A percentile compares a stretch with the other conserved stretches of the same genome.
Evolutionary conservation across 495 filamentous ascomycete genomes (phyloP).

Genomic region (Penicillium manginii): DNA sequence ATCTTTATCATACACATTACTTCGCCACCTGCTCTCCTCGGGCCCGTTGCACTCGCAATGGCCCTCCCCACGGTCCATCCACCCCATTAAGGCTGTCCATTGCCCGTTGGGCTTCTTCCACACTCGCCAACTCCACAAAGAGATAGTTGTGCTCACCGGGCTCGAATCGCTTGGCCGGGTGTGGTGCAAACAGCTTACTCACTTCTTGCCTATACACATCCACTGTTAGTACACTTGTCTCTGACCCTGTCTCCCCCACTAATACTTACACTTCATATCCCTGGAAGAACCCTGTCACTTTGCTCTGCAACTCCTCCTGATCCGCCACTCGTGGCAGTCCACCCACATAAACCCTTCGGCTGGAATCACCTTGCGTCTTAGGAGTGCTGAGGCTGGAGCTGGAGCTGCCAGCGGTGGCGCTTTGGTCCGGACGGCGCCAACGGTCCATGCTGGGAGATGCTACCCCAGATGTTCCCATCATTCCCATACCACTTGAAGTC

Average conservation of each 20-base stretch:
- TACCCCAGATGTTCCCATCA: not conserved
- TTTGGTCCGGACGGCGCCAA: slow-evolving; percentile 38
- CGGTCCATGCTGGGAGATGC: slow-evolving; percentile 27
- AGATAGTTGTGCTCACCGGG: slow-evolving; percentile 67
- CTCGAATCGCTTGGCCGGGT: slow-evolving; percentile 53
- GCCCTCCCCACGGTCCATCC: slow-evolving; percentile 51
- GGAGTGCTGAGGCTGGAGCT: slow-evolving; percentile 25
- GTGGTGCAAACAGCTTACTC: slow-evolving; percentile 66
- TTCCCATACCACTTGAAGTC: not conserved
- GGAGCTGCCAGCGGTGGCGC: slow-evolving; percentile 33
- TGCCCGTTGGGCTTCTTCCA: slow-evolving; percentile 58
- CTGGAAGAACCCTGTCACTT: slow-evolving; percentile 62
- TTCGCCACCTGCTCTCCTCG: slow-evolving; percentile 29
- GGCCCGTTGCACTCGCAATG: slow-evolving; percentile 46
- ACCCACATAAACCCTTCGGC: slow-evolving; percentile 64
- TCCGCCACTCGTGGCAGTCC: slow-evolving; percentile 63
- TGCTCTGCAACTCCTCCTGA: slow-evolving; percentile 53
- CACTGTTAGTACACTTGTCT: not conserved
- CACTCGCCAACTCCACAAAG: slow-evolving; percentile 65
- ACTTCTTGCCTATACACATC: slow-evolving; percentile 52
- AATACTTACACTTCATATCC: slow-evolving; percentile 55
- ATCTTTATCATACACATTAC: too few species aligned
- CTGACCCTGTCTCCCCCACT: not conserved
- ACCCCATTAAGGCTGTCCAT: slow-evolving; percentile 44
- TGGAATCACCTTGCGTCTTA: slow-evolving; percentile 42